phyloP scores from a whole-genome alignment of 169 alveolate species.

The Cryptosporidium felis region DNA sequence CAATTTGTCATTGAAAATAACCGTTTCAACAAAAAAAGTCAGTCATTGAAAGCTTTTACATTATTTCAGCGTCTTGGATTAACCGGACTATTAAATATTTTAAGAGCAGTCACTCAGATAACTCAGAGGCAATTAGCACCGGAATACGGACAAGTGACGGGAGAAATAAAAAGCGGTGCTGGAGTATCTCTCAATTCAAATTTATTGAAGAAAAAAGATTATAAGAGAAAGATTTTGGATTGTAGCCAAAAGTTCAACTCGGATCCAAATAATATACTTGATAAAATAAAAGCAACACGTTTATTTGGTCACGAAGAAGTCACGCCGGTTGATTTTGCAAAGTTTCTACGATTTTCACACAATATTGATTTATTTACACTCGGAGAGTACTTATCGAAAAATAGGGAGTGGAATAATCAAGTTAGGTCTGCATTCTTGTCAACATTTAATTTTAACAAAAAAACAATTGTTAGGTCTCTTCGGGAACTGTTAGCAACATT shows the following conservation, averaged over 20 bases:
- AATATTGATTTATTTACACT: constrained; percentile 6
- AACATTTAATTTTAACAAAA: constrained; percentile 80
- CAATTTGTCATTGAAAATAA: constrained; percentile 23
- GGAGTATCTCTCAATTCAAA: neutral
- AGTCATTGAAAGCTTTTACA: neutral
- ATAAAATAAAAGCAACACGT: neutral
- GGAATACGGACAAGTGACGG: neutral
- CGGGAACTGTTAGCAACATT: constrained; percentile 83
- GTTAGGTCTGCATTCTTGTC: constrained; percentile 81
- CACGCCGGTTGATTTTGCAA: constrained; percentile 27
- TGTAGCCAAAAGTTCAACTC: constrained; percentile 6
- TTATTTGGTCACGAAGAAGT: neutral
- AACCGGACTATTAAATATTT: constrained; percentile 4
- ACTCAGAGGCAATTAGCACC: neutral
- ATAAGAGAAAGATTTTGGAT: neutral
- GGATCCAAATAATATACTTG: constrained; percentile 9
- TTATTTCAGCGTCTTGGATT: constrained; percentile 55
- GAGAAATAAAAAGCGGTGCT: neutral
- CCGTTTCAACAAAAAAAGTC: neutral
- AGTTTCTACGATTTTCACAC: constrained; percentile 15
- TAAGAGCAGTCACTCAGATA: neutral
- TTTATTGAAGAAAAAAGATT: neutral
- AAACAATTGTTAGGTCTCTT: constrained; percentile 85
- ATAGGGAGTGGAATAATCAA: constrained; percentile 71
- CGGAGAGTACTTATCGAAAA: constrained; percentile 64